Base-by-base conservation (phyloP, 495 filamentous ascomycete genomes). In the Penicillium roqueforti region DNA sequence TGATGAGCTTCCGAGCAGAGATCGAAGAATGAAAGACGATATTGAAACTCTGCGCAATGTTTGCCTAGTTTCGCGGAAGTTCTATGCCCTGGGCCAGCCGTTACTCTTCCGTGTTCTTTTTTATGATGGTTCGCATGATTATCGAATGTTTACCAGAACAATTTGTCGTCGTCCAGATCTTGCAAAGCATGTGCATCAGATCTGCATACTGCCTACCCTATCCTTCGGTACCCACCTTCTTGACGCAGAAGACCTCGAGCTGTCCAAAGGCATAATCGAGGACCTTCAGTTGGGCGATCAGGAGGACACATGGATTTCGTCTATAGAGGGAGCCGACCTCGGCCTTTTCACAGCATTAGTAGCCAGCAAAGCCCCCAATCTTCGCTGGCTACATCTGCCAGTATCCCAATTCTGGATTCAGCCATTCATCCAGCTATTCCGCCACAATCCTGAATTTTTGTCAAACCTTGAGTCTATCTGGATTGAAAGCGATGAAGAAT, bases 81-180 rank as follows among this genome's bases (percentile, higher is more conserved):
- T 62, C 9, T 56, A 61, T 8, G 58, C 59, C 4, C 20, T 67
- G 7, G 64, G 58, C 1, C 64, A 69, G 37, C 64, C 67, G 37
- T 47, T 67, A 16, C 43, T 69, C 20, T 65, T 62, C 29, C 47
- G 37, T 0, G 28, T 61, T 7, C 53, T 60, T 26, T 26, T 18
- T 7, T 53, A 66, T 26, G 49, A 55, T 32, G 55, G 43, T 32
- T 16, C 37, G 14, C 3, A 7, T 6, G 43, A 42, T 4, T 43
- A 49, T 38, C 23, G 43, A 10, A 13, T 19, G 5, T 63, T 67
- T 34, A 53, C 52, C 28, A 57, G 34, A 36, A 22, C 54, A 18
- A 26, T 69, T 16, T 61, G 49, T 51, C 43, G 14, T 4, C 53
- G 47, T 5, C 60, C 58, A 25, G 34, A 62, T 1, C 60, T 69